Conservation (phyloP, 2,329 filamentous ascomycete genomes). For the Magnaporthiopsis poae region DNA sequence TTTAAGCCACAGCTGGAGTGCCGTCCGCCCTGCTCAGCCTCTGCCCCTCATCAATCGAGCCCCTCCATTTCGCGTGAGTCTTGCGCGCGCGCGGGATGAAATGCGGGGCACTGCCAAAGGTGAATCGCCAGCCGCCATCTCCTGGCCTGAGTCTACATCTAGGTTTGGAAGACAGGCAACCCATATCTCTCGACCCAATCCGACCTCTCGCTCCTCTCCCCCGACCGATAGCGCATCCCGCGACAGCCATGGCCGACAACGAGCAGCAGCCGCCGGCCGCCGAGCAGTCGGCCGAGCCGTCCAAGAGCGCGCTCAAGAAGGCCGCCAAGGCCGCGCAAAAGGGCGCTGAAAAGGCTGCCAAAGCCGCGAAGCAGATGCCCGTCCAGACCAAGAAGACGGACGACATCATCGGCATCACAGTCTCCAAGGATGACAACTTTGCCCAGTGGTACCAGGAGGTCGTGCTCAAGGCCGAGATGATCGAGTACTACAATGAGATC, state of each 20-base stretch:
- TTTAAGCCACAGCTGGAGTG: neutral
- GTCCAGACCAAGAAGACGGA: conserved; percentile 51
- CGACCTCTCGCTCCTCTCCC: neutral
- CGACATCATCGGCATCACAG: conserved; percentile 78
- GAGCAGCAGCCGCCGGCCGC: conserved; percentile 3
- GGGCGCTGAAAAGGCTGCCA: conserved; percentile 52
- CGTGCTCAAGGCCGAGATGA: conserved; percentile 90
- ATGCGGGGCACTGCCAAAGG: conserved; percentile 12
- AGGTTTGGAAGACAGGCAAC: neutral
- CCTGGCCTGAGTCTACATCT: neutral
- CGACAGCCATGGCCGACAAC: conserved; percentile 6
- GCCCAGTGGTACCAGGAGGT: conserved; percentile 96
- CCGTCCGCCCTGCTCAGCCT: neutral
- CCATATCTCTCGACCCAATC: neutral
- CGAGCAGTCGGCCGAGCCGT: conserved; percentile 29
- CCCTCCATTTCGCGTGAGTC: conserved; percentile 3
- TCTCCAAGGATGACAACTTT: conserved; percentile 77
- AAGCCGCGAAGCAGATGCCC: conserved; percentile 47
- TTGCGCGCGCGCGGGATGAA: conserved; percentile 7
- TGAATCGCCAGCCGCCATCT: neutral
- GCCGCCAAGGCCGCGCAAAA: conserved; percentile 54
- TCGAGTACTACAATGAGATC: conserved; percentile 89
- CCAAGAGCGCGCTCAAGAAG: conserved; percentile 57
- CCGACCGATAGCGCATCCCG: neutral
- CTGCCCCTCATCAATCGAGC: conserved; percentile 5